These are phyloP conservation scores for Bipolaris victoriae DNA, from an alignment of 2,329 filamentous ascomycete species.

Conservation along the genomic window DNA sequence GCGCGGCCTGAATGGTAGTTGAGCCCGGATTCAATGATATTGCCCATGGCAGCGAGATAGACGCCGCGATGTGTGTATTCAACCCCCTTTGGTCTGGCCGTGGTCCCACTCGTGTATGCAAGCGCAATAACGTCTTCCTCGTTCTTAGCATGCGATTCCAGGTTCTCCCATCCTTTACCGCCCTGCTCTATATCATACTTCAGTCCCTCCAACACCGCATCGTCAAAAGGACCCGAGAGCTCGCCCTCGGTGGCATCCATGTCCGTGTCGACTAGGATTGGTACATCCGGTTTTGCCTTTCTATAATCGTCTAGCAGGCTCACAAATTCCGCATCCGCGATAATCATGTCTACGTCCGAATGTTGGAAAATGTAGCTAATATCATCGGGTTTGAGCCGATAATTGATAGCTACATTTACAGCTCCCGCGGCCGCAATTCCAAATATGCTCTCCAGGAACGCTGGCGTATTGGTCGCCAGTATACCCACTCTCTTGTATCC, in stretches of 20 bases:
- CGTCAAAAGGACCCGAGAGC: conserved; percentile 79
- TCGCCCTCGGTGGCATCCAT: conserved; percentile 78
- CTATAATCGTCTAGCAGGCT: conserved; percentile 71
- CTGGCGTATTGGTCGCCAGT: conserved; percentile 89
- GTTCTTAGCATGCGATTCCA: conserved; percentile 71
- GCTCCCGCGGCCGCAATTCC: conserved; percentile 82
- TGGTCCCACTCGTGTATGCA: conserved; percentile 93
- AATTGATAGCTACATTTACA: conserved; percentile 76
- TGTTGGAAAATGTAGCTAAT: conserved; percentile 90
- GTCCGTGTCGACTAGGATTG: conserved; percentile 82
- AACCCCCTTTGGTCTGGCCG: conserved; percentile 88
- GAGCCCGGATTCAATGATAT: conserved; percentile 86
- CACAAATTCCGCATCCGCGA: conserved; percentile 83
- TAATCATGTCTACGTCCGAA: conserved; percentile 82
- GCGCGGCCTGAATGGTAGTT: conserved; percentile 73
- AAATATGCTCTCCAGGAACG: conserved; percentile 89
- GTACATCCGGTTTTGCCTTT: conserved; percentile 65
- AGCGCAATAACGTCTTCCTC: conserved; percentile 86
- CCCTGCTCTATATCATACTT: conserved; percentile 71
- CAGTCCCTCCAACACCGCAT: conserved; percentile 81
- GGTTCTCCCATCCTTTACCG: conserved; percentile 73
- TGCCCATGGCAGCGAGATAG: conserved; percentile 83
- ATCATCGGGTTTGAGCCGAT: conserved; percentile 80
- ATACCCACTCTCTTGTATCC: conserved; percentile 80
- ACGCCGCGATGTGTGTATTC: conserved; percentile 87